phyloP scores from a whole-genome alignment of 257 asterid genomes.

The Plantago elongata region DNA sequence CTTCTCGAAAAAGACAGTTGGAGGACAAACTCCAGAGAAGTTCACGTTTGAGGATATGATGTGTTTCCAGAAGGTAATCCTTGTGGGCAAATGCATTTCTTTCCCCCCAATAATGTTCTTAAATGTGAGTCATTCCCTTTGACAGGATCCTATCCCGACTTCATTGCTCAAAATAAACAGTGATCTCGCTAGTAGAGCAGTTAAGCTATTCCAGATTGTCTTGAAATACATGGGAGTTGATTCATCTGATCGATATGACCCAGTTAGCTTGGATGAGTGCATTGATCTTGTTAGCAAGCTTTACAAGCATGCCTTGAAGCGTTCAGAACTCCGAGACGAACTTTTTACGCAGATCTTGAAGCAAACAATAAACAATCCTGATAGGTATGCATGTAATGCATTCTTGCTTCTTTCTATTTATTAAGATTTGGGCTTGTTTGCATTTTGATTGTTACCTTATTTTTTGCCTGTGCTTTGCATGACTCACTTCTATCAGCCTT shows the following conservation, averaged over 20 bases:
- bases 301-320: conserved; percentile 85
- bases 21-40: conserved; percentile 69
- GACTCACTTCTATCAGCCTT: too few species aligned
- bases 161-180: conserved; percentile 73
- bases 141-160: conserved; percentile 91
- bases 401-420: conserved; percentile 13
- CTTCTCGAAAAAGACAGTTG: conserved; percentile 78
- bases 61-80: conserved; percentile 80
- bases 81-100: conserved; percentile 4
- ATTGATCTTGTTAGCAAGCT: conserved; percentile 81
- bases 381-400: conserved; percentile 45
- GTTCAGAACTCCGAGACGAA: conserved; percentile 94
- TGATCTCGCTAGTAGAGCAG: conserved; percentile 75
- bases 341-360: conserved; percentile 87
- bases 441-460: background rate
- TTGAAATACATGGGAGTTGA: conserved; percentile 91
- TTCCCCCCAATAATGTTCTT: conserved; percentile 16
- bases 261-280: conserved; percentile 65
- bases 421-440: background rate
- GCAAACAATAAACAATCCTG: conserved; percentile 92
- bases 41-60: conserved; percentile 96
- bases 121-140: conserved; percentile 26
- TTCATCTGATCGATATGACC: conserved; percentile 57
- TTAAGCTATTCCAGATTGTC: conserved; percentile 80
- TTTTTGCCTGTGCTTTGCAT: too few species aligned